These are phyloP conservation scores for Leptographium procerum DNA, from an alignment of 2,329 filamentous ascomycete species.

Conservation along the genomic window DNA sequence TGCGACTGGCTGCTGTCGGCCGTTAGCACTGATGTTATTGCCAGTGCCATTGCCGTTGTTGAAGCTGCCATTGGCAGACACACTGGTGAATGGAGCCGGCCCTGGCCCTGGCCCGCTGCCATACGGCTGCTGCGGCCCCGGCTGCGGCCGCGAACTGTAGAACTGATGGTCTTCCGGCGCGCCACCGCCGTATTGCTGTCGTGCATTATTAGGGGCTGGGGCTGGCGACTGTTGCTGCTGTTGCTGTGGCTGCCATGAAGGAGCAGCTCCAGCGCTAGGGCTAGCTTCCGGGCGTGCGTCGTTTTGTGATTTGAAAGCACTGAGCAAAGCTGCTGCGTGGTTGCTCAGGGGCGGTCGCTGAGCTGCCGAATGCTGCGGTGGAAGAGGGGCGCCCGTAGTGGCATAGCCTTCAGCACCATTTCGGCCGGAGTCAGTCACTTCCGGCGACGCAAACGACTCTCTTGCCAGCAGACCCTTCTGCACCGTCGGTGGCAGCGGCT, in stretches of 20 bases:
- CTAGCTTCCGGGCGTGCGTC: background rate
- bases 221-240: background rate
- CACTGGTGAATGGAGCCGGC: background rate
- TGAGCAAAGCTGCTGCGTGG: conserved; percentile 27
- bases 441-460: conserved; percentile 25
- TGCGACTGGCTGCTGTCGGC: background rate
- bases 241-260: background rate
- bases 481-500: conserved; percentile 43
- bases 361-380: conserved; percentile 13
- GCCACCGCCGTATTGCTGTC: conserved; percentile 1
- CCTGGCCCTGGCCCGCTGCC: background rate
- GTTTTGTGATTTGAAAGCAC: conserved; percentile 25
- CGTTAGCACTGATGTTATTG: background rate
- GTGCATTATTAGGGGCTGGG: background rate
- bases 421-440: conserved; percentile 12
- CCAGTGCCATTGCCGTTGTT: background rate
- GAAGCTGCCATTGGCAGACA: background rate
- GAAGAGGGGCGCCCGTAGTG: conserved; percentile 7
- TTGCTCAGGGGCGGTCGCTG: conserved; percentile 18
- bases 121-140: background rate
- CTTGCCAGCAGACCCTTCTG: conserved; percentile 40
- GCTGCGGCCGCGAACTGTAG: conserved; percentile 1
- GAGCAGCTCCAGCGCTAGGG: background rate
- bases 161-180: background rate
- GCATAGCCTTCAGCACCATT: background rate